Evolutionary conservation across 345 rosid species (phyloP), one percentile per base, ranked within the genome.

Genomic region (Brassica juncea): DNA sequence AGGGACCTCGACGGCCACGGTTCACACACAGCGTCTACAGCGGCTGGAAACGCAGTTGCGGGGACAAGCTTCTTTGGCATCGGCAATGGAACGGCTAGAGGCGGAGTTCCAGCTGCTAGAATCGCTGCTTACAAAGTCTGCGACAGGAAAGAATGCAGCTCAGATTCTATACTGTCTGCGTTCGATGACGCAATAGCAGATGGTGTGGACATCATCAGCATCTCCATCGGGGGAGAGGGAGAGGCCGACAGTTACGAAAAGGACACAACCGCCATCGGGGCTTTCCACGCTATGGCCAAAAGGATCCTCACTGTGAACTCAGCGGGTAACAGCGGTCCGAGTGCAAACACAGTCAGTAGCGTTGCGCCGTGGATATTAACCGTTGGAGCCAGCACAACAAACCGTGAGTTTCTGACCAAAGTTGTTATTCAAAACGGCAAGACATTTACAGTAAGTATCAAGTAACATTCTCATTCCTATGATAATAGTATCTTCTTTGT

Each of bases 141-240:
- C 28, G 1, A 1, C 0, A 0, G 0, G 0, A 1, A 0, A 0
- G 70, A 30, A 0, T 83, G 86, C 47, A 0, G 0, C 4, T 3
- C 4, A 0, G 76, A 2, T 5, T 34, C 59, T 16, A 0, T 88
- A 10, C 71, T 88, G 62, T 82, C 85, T 11, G 91, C 84, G 0
- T 89, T 88, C 3, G 97, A 88, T 42, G 97, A 91, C 49, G 91
- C 92, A 0, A 89, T 91, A 11, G 88, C 92, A 4, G 93, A 88
- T 58, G 88, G 88, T 25, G 91, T 89, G 0, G 93, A 88, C 58
- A 10, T 88, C 14, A 60, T 88, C 39, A 64, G 84, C 25, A 5
- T 82, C 11, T 88, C 90, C 5, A 0, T 83, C 0, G 87, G 82
- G 5, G 0, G 1, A 2, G 0, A 0, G 5, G 0, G 1, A 2